A percentile compares a stretch with the other conserved stretches of the same genome.
Evolutionary conservation across 495 filamentous ascomycete species (phyloP).

Genomic region (Barbatosphaeria neglecta): DNA sequence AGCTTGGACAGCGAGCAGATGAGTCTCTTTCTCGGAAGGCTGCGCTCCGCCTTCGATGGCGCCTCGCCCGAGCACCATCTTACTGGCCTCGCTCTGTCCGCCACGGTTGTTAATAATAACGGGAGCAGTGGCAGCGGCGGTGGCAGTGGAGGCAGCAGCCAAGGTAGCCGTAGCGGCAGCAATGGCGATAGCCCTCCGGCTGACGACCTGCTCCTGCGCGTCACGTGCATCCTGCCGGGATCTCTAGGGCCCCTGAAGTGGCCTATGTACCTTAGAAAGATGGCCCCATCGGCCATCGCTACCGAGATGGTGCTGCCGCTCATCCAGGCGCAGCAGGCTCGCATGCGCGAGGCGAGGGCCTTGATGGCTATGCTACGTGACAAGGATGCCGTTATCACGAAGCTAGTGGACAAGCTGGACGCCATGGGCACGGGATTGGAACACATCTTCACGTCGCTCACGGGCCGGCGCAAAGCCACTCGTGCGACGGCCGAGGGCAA

Average conservation of each 20-base stretch:
- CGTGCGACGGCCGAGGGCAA: conserved; percentile 35
- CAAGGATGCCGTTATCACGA: conserved; percentile 69
- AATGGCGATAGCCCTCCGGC: no score
- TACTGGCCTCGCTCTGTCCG: conserved; percentile 23
- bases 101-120: conserved; percentile 9
- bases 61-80: conserved; percentile 21
- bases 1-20: conserved; percentile 65
- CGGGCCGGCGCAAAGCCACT: conserved; percentile 35
- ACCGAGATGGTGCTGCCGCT: conserved; percentile 59
- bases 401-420: conserved; percentile 69
- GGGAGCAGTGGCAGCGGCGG: conserved; percentile 3
- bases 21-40: conserved; percentile 57
- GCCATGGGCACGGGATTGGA: conserved; percentile 54
- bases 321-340: conserved; percentile 43
- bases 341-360: conserved; percentile 36
- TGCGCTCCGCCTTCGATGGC: conserved; percentile 48
- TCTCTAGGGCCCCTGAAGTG: conserved; percentile 60
- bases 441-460: conserved; percentile 55
- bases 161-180: not conserved
- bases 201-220: conserved; percentile 40
- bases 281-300: conserved; percentile 40
- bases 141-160: not conserved
- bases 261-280: conserved; percentile 48
- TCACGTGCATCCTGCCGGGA: conserved; percentile 51
- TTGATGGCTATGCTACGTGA: conserved; percentile 52